phyloP scores from a whole-genome alignment of 352 stramenopile species.

The Globisporangium takayamanum region DNA sequence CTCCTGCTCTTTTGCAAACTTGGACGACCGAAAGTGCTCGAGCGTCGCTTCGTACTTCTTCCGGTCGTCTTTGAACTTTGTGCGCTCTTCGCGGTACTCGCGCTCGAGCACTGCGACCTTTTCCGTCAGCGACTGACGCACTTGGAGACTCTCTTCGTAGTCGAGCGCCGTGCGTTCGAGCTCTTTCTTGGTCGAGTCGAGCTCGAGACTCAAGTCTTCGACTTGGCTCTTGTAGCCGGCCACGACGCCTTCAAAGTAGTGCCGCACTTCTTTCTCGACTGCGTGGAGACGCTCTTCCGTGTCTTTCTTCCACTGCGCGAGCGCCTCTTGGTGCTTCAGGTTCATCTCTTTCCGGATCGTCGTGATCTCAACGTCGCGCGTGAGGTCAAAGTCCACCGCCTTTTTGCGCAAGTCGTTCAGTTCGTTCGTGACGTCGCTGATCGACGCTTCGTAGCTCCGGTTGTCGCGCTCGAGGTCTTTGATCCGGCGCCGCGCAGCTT shows the following conservation, averaged over 20 bases:
- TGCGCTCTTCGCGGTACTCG: constrained; percentile 69
- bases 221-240: constrained; percentile 50
- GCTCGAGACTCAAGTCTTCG: constrained; percentile 46
- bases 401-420: constrained; percentile 72
- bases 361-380: constrained; percentile 59
- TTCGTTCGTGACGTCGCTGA: constrained; percentile 60
- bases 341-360: constrained; percentile 74
- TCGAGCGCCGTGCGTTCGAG: constrained; percentile 72
- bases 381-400: constrained; percentile 62
- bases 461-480: constrained; percentile 73
- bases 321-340: constrained; percentile 61
- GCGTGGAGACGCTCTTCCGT: constrained; percentile 58
- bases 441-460: constrained; percentile 29
- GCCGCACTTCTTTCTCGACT: constrained; percentile 71
- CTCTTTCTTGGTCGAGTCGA: constrained; percentile 68
- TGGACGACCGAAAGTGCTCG: constrained; percentile 59
- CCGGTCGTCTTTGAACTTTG: constrained; percentile 73
- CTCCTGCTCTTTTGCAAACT: constrained; percentile 66
- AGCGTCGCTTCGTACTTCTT: constrained; percentile 68
- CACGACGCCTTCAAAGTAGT: constrained; percentile 60
- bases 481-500: constrained; percentile 49
- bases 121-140: constrained; percentile 64
- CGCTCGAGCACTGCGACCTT: constrained; percentile 75
- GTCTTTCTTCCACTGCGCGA: constrained; percentile 76
- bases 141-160: constrained; percentile 74